Base-by-base conservation (phyloP, 129 eudicot species). In the Smallanthus sonchifolius region DNA sequence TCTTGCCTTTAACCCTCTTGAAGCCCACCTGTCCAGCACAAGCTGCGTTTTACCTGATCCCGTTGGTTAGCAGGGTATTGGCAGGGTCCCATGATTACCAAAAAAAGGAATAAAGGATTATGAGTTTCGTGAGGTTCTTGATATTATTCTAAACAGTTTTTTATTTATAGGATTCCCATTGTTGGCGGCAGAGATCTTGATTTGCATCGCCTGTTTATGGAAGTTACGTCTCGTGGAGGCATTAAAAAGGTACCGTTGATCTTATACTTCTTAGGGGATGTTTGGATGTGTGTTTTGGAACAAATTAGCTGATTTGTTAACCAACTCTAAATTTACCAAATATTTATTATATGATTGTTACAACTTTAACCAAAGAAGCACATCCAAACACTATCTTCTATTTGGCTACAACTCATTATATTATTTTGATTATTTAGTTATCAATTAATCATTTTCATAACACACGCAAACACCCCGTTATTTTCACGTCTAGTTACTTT, bases 181-280 rank as follows among this genome's bases (percentile, higher is more conserved):
- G 11, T 73, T 43, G 77, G 57, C 10, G 77, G 77, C 44, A 73
- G 16, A 35, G 59, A 73, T n/a, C 19, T 73, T 30, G 69, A 60
- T 14, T 60, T 73, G 69, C 77, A 73, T 73, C 69, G 47, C 44
- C 14, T 73, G 10, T 60, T 73, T 28, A 34, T 73, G 60, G 77
- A 73, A 73, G 77, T 73, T 35, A 73, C 77, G n/a, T 73, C 69
- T 35, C 77, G 45, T 59, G 76, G 77, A 14, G 77, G 77, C 69
- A 73, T 73, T 44, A 60, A 60, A 47, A 73, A 16, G 77, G 77
- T 73, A 69, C 17, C 34, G 10, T 40, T 59, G 30, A 13, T 32
- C 55, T 72, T 35, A 60, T 60, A 32, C 42, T 60, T 60, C 19
- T 32, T 34, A 32, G 32, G 30, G 45, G 3, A 17, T 17, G 16